These are phyloP conservation scores for Eleusine coracana DNA, from an alignment of 176 grass and related monocot genomes.

Conservation along the genomic window DNA sequence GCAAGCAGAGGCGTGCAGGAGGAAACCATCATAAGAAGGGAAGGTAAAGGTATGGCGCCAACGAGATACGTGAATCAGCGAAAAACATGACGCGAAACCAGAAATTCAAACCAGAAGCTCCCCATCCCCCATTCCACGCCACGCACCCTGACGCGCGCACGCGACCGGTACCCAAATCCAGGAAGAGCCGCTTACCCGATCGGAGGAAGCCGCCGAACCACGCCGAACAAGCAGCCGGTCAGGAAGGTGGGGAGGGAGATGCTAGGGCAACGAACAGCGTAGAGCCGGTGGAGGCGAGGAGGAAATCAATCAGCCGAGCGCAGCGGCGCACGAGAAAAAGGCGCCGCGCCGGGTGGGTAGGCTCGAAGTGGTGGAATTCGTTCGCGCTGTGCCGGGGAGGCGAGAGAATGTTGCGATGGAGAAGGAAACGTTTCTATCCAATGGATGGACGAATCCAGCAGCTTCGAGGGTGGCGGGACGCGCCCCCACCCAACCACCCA, in stretches of 20 bases:
- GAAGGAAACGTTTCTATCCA: not conserved
- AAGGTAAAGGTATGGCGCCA: not conserved
- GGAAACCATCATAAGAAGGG: not conserved
- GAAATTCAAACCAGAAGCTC: conserved; percentile 1
- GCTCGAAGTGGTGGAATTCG: conserved; percentile 23
- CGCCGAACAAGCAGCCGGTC: not conserved
- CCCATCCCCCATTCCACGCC: conserved; percentile 7
- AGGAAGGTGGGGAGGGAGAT: conserved; percentile 12
- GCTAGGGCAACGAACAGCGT: not conserved
- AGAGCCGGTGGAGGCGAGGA: not conserved
- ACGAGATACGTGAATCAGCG: conserved; percentile 17
- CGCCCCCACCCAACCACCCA: not conserved
- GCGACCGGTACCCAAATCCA: conserved; percentile 13
- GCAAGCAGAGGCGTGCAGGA: conserved; percentile 31
- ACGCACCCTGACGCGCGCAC: not conserved
- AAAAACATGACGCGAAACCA: conserved; percentile 15
- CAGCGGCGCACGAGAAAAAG: not conserved
- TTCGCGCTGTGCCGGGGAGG: not conserved
- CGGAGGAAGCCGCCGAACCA: conserved; percentile 19
- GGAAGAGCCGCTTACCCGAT: conserved; percentile 42
- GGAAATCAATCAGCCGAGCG: not conserved
- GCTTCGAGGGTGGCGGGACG: not conserved
- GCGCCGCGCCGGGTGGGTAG: not conserved
- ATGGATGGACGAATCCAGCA: not conserved
- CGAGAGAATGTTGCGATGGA: conserved; percentile 38